phyloP scores from a whole-genome alignment of 345 rosid species.

The Pseudoturritis turrita region DNA sequence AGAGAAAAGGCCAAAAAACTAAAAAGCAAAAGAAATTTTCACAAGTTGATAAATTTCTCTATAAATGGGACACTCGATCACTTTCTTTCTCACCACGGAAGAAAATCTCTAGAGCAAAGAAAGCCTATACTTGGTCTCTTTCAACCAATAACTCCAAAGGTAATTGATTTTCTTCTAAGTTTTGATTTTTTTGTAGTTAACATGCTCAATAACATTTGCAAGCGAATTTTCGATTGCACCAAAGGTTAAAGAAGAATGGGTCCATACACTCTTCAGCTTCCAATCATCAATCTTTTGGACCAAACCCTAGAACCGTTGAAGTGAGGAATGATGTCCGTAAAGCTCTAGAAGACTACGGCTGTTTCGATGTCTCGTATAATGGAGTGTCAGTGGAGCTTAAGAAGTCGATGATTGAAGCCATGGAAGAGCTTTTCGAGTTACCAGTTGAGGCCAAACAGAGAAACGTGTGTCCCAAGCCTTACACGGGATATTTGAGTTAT shows the following conservation, averaged over 20 bases:
- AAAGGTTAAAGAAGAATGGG: constrained; percentile 1
- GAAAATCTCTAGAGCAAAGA: neutral
- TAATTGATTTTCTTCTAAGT: neutral
- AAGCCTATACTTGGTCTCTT: neutral
- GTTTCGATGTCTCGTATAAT: constrained; percentile 9
- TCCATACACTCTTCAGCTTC: neutral
- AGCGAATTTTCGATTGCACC: neutral
- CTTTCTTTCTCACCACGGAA: neutral
- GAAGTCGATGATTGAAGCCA: neutral
- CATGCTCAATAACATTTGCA: neutral
- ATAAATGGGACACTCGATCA: neutral
- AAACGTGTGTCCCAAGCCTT: neutral
- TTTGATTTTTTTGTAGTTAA: neutral
- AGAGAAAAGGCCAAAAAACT: neutral
- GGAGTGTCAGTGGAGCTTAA: constrained; percentile 5
- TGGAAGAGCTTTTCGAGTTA: constrained; percentile 11
- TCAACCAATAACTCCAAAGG: neutral
- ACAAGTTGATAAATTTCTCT: neutral
- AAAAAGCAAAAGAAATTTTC: neutral
- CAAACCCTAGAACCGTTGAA: constrained; percentile 16
- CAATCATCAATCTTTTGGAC: constrained; percentile 12
- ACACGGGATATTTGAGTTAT: constrained; percentile 5
- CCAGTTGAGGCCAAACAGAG: constrained; percentile 17
- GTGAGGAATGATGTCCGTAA: constrained; percentile 20
- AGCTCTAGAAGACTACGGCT: constrained; percentile 22